Percentiles rank a stretch among this genome's conserved stretches.
Evolutionary conservation across 257 asterid species (phyloP).

Genomic region (Petrea volubilis): DNA sequence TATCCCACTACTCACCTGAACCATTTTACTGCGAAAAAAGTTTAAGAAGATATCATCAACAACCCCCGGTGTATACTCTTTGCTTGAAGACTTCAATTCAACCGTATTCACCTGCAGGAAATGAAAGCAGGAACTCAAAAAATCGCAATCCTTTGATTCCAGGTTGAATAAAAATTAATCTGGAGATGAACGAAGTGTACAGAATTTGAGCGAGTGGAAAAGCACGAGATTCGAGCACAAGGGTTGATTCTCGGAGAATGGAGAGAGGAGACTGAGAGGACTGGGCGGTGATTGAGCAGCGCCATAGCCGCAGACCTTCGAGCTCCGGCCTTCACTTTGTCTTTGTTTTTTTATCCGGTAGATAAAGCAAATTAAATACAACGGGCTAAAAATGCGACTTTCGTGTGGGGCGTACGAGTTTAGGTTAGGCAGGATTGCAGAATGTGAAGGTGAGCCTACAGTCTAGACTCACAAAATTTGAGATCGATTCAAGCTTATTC

Average conservation of each 20-base stretch:
- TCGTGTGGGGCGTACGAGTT: not conserved
- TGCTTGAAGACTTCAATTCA: constrained; percentile 29
- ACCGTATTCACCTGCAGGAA: constrained; percentile 37
- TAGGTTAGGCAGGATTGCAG: no score
- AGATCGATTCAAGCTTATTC: no score
- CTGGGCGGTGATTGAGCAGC: constrained; percentile 33
- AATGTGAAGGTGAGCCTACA: no score
- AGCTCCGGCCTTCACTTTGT: not conserved
- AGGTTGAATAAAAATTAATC: not conserved
- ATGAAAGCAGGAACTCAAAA: not conserved
- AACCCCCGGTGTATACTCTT: constrained; percentile 48
- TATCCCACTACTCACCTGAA: constrained; percentile 39
- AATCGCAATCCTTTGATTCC: not conserved
- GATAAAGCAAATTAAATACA: not conserved
- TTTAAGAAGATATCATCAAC: constrained; percentile 59
- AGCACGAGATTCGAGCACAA: constrained; percentile 33
- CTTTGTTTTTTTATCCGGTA: no score
- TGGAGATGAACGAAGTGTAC: constrained; percentile 17
- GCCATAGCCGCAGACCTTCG: constrained; percentile 35
- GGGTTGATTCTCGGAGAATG: constrained; percentile 22
- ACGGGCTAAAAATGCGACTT: not conserved
- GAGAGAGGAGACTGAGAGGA: constrained; percentile 30
- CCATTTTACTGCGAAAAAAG: constrained; percentile 78
- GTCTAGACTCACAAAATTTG: no score
- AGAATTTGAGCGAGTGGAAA: constrained; percentile 36